Evolutionary conservation across 345 rosid genomes (phyloP).

Genomic region (Linum trigynum): DNA sequence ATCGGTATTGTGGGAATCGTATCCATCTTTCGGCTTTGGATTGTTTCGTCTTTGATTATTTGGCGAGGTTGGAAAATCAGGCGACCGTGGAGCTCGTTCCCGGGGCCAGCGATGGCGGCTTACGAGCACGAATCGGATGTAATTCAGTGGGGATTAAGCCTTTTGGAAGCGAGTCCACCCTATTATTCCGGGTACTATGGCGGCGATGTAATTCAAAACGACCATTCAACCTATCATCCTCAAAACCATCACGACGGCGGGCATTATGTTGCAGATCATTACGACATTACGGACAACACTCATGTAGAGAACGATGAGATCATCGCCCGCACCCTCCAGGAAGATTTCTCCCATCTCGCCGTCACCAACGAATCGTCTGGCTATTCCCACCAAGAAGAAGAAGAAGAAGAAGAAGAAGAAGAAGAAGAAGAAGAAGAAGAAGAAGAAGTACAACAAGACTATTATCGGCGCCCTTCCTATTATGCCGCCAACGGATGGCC

Average conservation of each 20-base stretch:
- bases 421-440: constrained; percentile 30
- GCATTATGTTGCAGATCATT: constrained; percentile 37
- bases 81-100: neutral
- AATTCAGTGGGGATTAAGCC: constrained; percentile 43
- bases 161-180: constrained; percentile 48
- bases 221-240: constrained; percentile 15
- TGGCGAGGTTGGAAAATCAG: too few species aligned
- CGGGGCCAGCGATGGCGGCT: constrained; percentile 16
- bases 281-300: constrained; percentile 35
- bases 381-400: constrained; percentile 15
- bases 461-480: constrained; percentile 24
- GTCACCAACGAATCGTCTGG: constrained; percentile 36
- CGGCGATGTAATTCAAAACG: constrained; percentile 29
- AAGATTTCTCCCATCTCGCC: constrained; percentile 70
- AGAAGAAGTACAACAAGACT: constrained; percentile 13
- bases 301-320: constrained; percentile 77
- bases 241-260: neutral
- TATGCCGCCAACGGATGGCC: constrained; percentile 38
- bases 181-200: constrained; percentile 44
- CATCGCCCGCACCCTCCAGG: constrained; percentile 76
- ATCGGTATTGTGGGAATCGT: too few species aligned
- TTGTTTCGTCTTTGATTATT: too few species aligned
- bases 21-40: too few species aligned
- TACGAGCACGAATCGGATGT: constrained; percentile 44
- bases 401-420: neutral